Conservation (phyloP, 1,284 basidiomycete genomes). For the Rhodotorula mucilaginosa region DNA sequence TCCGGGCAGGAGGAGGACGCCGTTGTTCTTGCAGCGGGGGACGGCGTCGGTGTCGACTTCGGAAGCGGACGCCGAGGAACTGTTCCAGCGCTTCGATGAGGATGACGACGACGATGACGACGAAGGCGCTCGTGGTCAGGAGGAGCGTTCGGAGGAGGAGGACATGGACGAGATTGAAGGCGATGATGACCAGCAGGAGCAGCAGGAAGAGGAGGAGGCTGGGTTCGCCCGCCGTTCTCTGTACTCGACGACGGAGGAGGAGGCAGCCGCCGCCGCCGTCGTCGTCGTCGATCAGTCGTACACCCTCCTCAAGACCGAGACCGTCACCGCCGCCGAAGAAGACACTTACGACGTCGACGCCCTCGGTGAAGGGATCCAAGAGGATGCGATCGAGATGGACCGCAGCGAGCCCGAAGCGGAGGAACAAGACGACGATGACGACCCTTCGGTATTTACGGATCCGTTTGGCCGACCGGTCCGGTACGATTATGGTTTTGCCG, state of each 20-base stretch:
- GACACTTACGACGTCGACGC: not conserved
- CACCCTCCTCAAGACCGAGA: too few relatives aligned
- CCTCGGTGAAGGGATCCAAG: not conserved
- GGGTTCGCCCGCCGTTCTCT: too few relatives aligned
- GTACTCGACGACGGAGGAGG: too few relatives aligned
- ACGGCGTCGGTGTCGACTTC: not conserved
- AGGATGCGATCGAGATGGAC: not conserved
- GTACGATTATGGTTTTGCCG: not conserved
- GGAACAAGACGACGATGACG: not conserved
- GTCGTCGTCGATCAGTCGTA: too few relatives aligned
- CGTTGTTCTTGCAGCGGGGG: not conserved
- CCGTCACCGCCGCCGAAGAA: not conserved
- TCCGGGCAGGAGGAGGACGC: too few relatives aligned
- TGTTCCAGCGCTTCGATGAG: not conserved
- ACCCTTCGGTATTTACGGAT: not conserved
- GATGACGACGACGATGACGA: not conserved
- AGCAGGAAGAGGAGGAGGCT: not conserved
- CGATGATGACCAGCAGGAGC: conserved; percentile 52
- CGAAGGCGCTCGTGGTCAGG: not conserved
- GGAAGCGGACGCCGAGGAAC: conserved; percentile 2
- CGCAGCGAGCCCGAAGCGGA: not conserved
- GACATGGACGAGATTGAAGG: conserved; percentile 46
- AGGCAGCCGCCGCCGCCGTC: too few relatives aligned
- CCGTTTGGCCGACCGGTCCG: not conserved
- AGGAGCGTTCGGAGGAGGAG: not conserved